These are phyloP conservation scores for Selenicereus undatus DNA, from an alignment of 148 eudicot species.

Conservation along the genomic window DNA sequence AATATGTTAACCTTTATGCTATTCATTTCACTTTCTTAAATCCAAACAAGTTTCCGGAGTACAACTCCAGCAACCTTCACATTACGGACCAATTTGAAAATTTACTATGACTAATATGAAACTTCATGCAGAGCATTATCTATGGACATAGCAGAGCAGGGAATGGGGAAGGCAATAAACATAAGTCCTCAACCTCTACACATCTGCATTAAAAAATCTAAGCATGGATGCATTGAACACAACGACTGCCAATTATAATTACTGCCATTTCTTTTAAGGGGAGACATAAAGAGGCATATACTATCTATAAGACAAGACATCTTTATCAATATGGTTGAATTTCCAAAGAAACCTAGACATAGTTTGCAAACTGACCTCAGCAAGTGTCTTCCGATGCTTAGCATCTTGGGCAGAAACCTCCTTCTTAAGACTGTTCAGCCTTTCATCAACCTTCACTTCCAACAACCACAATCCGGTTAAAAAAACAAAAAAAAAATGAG, in stretches of 20 bases:
- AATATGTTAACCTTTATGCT: not conserved
- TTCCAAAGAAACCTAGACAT: not conserved
- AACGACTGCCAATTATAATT: not conserved
- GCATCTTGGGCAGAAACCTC: constrained; percentile 94
- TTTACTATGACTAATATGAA: not conserved
- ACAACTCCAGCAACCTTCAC: not conserved
- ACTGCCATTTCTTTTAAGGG: not conserved
- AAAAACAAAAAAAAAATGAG: not conserved
- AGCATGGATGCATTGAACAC: not conserved
- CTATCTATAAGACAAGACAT: not conserved
- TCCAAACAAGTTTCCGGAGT: not conserved
- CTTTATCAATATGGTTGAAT: not conserved
- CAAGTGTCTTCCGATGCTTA: constrained; percentile 91
- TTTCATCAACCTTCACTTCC: constrained; percentile 71
- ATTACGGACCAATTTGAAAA: not conserved
- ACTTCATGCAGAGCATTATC: not conserved
- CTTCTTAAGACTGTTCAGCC: constrained; percentile 70
- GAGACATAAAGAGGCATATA: not conserved
- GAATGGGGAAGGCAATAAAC: not conserved
- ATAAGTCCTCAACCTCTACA: not conserved
- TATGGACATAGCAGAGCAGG: not conserved
- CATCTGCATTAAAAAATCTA: not conserved
- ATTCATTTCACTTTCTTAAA: not conserved
- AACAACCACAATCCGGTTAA: constrained; percentile 15
- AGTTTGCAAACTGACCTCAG: constrained; percentile 61